Evolutionary conservation across 108 stramenopile species (phyloP).

Genomic region (Conticribra weissflogii): DNA sequence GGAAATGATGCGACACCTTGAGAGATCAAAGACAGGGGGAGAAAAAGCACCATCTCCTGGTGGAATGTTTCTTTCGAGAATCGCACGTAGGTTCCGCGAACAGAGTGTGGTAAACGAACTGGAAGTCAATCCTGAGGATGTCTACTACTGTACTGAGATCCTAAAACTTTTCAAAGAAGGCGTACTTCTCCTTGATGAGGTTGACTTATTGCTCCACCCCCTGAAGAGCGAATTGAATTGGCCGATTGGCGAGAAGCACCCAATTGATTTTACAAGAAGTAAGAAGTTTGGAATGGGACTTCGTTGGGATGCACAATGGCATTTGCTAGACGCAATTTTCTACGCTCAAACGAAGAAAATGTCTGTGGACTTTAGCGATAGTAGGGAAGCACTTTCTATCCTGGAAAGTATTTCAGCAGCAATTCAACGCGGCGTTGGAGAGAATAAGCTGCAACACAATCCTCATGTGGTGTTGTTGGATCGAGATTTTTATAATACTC

Average conservation of each 20-base stretch:
- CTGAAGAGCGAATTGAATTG: slow-evolving; percentile 99
- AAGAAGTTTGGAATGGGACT: slow-evolving; percentile 86
- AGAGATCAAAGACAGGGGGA: slow-evolving; percentile 72
- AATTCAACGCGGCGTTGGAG: slow-evolving; percentile 83
- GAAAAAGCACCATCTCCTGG: slow-evolving; percentile 26
- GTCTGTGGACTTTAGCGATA: slow-evolving; percentile 88
- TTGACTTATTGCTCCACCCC: slow-evolving; percentile 97
- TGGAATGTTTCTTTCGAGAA: slow-evolving; percentile 80
- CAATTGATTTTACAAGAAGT: slow-evolving; percentile 94
- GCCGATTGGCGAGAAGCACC: slow-evolving; percentile 96
- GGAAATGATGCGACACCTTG: slow-evolving; percentile 96
- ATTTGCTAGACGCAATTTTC: slow-evolving; percentile 91
- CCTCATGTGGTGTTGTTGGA: slow-evolving; percentile 95
- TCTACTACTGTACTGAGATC: slow-evolving; percentile 89
- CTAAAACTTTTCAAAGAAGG: slow-evolving; percentile 90
- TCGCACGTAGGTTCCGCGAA: slow-evolving; percentile 84
- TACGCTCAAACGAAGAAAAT: slow-evolving; percentile 76
- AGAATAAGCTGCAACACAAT: slow-evolving; percentile 84
- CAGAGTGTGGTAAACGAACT: slow-evolving; percentile 74
- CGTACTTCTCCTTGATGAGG: slow-evolving; percentile 96
- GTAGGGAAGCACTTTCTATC: slow-evolving; percentile 83
- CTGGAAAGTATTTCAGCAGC: slow-evolving; percentile 79
- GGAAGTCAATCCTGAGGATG: slow-evolving; percentile 83
- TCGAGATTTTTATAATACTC: slow-evolving; percentile 81
- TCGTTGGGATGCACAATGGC: slow-evolving; percentile 97